Percentiles rank a stretch among this genome's conserved stretches.
Evolutionary conservation across 2,329 filamentous ascomycete genomes (phyloP).

Genomic region (Teratosphaeria epicoccoides): DNA sequence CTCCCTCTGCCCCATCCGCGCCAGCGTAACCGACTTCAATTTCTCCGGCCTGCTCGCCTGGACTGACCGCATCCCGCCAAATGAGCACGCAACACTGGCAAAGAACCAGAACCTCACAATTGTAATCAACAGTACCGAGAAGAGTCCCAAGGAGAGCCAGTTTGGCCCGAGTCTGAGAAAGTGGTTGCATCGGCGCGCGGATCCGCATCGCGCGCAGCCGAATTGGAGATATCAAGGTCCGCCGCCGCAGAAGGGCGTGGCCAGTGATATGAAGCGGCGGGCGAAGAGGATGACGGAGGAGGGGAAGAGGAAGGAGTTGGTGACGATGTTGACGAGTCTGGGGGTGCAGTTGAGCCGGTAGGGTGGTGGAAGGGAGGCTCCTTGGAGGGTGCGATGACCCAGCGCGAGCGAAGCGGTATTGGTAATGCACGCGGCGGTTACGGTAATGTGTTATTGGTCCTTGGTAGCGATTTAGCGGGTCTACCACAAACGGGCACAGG

Average conservation of each 20-base stretch:
- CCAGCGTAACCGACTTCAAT: conserved; percentile 21
- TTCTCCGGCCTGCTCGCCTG: conserved; percentile 21
- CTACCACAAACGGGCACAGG: neutral
- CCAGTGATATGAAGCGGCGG: conserved; percentile 16
- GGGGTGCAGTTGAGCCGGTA: neutral
- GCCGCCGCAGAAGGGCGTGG: conserved; percentile 15
- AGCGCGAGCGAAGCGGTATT: neutral
- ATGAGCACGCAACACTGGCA: conserved; percentile 16
- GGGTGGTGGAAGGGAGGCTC: neutral
- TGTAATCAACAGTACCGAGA: conserved; percentile 12
- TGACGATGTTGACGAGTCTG: conserved; percentile 13
- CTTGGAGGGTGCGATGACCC: too few species aligned
- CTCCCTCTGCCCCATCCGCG: conserved; percentile 18
- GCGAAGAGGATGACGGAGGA: conserved; percentile 16
- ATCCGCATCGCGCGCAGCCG: conserved; percentile 17
- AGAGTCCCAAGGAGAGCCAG: conserved; percentile 9
- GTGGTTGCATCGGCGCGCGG: conserved; percentile 19
- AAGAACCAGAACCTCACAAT: conserved; percentile 19
- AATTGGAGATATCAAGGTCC: conserved; percentile 17
- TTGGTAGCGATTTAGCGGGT: neutral
- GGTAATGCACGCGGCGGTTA: neutral
- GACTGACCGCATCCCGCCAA: conserved; percentile 18
- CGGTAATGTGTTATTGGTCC: neutral
- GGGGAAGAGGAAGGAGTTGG: conserved; percentile 18
- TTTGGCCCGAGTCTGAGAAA: conserved; percentile 8